Evolutionary conservation across 208 protist species (phyloP), one percentile per base, ranked within the genome.

Genomic region (Trypanosoma mega): DNA sequence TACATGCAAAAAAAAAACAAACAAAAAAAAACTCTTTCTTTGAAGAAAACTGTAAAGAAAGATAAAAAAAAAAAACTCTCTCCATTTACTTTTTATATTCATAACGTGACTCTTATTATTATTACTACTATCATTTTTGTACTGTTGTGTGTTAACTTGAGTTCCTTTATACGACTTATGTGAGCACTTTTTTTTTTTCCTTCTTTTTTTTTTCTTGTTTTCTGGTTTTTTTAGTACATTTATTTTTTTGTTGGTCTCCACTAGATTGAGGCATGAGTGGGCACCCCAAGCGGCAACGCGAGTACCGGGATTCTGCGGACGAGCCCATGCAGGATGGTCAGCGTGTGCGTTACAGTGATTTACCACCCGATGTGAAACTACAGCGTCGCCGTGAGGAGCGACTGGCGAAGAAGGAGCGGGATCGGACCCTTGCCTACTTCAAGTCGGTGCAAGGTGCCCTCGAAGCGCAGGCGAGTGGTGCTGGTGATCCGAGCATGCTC

Each of bases 351-450:
- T 96, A 90, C 69, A 86, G 82, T 62, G 85, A 92, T 14, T 68
- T 96, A 2, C 48, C 75, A 3, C 80, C 82, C 0, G 78, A 84
- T 11, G 66, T 78, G 27, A 90, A 93, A 59, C 23, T 82, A 57
- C 60, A 87, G 53, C 79, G 74, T 8, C 76, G 90, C 2, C 74
- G 74, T 0, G 55, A 87, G 72, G 90, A 96, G 74, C 76, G 90
- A 11, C 68, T 70, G 36, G 82, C 85, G 52, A 96, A 96, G 62
- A 96, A 96, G 59, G 87, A 96, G 47, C 72, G 74, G 18, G 85
- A 92, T 39, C 84, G 90, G 52, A 96, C 78, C 1, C 50, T 96
- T 39, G 41, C 75, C 3, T 96, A 96, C 72, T 96, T 96, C 70
- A 76, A 53, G 52, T 90, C 86, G 12, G 83, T 91, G 11, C 77